Conservation (phyloP, 371 early-diverging fungal genomes). For the Chytridiales sp. region DNA sequence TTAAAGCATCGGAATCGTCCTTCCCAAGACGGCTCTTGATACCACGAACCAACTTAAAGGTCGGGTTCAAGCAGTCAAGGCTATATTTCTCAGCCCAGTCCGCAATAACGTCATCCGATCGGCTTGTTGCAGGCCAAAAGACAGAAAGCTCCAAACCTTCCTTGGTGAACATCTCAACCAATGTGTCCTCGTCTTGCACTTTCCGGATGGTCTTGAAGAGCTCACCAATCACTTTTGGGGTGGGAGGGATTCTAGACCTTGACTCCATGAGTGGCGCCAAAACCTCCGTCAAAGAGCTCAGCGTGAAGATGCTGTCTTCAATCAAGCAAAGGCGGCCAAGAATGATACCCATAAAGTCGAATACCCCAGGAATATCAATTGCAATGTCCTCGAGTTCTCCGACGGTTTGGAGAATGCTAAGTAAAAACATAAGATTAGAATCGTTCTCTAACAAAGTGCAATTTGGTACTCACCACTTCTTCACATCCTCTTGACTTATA, state of each 20-base stretch:
- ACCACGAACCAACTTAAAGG: constrained; percentile 1
- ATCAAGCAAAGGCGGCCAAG: constrained; percentile 43
- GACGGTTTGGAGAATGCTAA: constrained; percentile 62
- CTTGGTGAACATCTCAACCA: constrained; percentile 16
- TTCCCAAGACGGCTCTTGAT: constrained; percentile 2
- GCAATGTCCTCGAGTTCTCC: constrained; percentile 73
- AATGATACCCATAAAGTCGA: constrained; percentile 63
- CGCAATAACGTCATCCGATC: constrained; percentile 20
- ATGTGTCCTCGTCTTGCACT: constrained; percentile 13
- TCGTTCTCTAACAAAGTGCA: constrained; percentile 12
- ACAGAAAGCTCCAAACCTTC: constrained; percentile 21
- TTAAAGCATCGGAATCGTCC: constrained; percentile 11
- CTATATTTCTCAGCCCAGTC: constrained; percentile 27
- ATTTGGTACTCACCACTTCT: constrained; percentile 28
- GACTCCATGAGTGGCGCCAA: constrained; percentile 22
- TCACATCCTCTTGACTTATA: constrained; percentile 24
- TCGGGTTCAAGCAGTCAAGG: constrained; percentile 13
- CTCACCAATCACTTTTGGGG: constrained; percentile 28
- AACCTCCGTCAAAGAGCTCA: constrained; percentile 16
- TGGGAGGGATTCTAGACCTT: constrained; percentile 26
- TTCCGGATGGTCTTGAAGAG: constrained; percentile 21
- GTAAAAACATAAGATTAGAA: constrained; percentile 5
- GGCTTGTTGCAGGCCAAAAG: constrained; percentile 34
- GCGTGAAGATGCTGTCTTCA: constrained; percentile 15
- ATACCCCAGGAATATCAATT: constrained; percentile 78